Conservation (phyloP, 805 yeast species). For the Cyberlindnera xishuangbannaensis region DNA sequence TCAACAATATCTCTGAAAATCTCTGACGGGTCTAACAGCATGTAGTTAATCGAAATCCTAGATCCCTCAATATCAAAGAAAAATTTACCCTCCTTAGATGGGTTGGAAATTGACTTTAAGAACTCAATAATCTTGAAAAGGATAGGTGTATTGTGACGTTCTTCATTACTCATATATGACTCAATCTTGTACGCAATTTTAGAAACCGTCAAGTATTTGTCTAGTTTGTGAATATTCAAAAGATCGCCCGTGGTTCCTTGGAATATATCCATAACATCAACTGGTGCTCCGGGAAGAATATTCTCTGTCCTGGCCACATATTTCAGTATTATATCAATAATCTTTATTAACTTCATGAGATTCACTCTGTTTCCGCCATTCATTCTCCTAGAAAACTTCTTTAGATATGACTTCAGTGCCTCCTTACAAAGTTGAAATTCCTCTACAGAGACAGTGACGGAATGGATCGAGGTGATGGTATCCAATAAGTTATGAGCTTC, state of each 20-base stretch:
- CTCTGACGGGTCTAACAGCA: slow-evolving; percentile 74
- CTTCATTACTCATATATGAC: slow-evolving; percentile 44
- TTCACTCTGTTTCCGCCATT: slow-evolving; percentile 69
- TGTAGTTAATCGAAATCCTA: slow-evolving; percentile 46
- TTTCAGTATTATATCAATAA: slow-evolving; percentile 44
- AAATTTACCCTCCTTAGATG: slow-evolving; percentile 72
- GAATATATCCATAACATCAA: slow-evolving; percentile 49
- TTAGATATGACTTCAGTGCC: slow-evolving; percentile 50
- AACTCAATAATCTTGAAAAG: slow-evolving; percentile 64
- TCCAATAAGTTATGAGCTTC: slow-evolving; percentile 91
- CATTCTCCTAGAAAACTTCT: slow-evolving; percentile 56
- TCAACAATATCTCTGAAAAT: slow-evolving; percentile 61
- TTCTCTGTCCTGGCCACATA: slow-evolving; percentile 37
- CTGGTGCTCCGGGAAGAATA: slow-evolving; percentile 46
- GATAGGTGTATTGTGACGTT: slow-evolving; percentile 11
- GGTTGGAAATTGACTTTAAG: slow-evolving; percentile 59
- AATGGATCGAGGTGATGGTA: slow-evolving; percentile 63
- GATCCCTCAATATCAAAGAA: slow-evolving; percentile 47
- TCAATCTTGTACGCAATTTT: slow-evolving; percentile 85
- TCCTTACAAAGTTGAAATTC: slow-evolving; percentile 42
- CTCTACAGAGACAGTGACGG: slow-evolving; percentile 45
- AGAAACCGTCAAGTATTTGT: slow-evolving; percentile 54
- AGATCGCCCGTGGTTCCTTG: slow-evolving; percentile 57
- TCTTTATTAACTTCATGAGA: slow-evolving; percentile 53
- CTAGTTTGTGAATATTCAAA: slow-evolving; percentile 63